Conservation (phyloP, 768 basidiomycete genomes). For the Mycena kentingensis region DNA sequence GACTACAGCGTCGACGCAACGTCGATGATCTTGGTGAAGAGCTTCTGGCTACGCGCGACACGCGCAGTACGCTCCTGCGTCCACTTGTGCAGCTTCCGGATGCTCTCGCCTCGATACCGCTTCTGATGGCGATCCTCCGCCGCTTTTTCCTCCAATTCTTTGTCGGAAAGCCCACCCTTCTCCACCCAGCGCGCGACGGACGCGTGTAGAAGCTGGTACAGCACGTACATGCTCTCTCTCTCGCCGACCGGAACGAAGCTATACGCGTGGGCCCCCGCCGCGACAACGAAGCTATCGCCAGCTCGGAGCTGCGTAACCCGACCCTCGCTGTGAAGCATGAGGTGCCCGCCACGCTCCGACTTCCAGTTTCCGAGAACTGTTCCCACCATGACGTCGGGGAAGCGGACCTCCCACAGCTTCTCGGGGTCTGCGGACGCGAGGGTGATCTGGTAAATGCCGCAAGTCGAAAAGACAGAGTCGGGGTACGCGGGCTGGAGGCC, state of each 20-base stretch:
- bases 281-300: background rate
- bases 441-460: background rate
- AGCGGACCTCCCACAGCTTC: conserved; percentile 2
- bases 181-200: background rate
- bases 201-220: background rate
- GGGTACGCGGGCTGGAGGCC: background rate
- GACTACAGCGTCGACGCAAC: too few species aligned
- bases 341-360: background rate
- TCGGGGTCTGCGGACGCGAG: background rate
- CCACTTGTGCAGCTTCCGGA: too few species aligned
- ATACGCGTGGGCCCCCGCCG: background rate
- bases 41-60: too few species aligned
- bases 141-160: too few species aligned
- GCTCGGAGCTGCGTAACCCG: background rate
- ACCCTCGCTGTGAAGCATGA: background rate
- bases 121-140: too few species aligned
- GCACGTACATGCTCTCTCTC: background rate
- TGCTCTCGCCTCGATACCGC: too few species aligned
- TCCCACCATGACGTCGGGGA: background rate
- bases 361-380: background rate
- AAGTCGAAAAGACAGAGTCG: background rate
- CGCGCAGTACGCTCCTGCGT: too few species aligned
- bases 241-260: background rate
- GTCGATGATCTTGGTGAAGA: too few species aligned
- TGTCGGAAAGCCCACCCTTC: too few species aligned